These are phyloP conservation scores for Juncus effusus DNA, from an alignment of 176 grass and related monocot genomes.

Conservation along the genomic window DNA sequence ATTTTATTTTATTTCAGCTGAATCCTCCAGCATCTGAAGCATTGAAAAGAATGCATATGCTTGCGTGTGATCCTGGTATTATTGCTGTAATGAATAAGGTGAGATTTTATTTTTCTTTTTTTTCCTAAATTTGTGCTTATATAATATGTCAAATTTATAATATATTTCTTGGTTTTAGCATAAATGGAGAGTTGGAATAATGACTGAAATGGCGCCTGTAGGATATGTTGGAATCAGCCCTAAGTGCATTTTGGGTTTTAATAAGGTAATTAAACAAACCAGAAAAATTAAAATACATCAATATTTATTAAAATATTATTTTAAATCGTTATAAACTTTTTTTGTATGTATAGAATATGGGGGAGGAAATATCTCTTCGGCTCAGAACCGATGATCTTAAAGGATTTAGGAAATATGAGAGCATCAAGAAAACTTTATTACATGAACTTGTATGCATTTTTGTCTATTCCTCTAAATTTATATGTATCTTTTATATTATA, in stretches of 20 bases:
- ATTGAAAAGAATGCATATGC: constrained; percentile 97
- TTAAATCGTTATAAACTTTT: not conserved
- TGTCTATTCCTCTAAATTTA: constrained; percentile 19
- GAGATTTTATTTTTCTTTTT: constrained; percentile 33
- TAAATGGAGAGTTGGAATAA: constrained; percentile 84
- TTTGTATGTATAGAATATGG: constrained; percentile 60
- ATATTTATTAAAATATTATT: not conserved
- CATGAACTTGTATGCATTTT: constrained; percentile 80
- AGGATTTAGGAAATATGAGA: constrained; percentile 97
- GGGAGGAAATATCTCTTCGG: constrained; percentile 91
- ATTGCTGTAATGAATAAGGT: constrained; percentile 99
- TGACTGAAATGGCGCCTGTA: constrained; percentile 96
- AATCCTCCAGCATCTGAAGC: constrained; percentile 81
- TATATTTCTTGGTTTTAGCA: constrained; percentile 44
- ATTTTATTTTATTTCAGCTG: constrained; percentile 33
- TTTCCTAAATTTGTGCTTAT: not conserved
- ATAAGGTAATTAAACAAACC: constrained; percentile 55
- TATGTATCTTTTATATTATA: constrained; percentile 1
- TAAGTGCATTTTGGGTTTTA: constrained; percentile 88
- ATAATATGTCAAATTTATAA: not conserved
- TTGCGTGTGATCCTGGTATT: constrained; percentile 94
- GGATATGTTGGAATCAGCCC: constrained; percentile 93
- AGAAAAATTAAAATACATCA: constrained; percentile 2
- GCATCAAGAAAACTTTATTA: constrained; percentile 86
- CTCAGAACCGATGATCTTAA: constrained; percentile 88